Evolutionary conservation across 1,284 basidiomycete species (phyloP).

Genomic region (Ceratorhiza oryzae-sativae): DNA sequence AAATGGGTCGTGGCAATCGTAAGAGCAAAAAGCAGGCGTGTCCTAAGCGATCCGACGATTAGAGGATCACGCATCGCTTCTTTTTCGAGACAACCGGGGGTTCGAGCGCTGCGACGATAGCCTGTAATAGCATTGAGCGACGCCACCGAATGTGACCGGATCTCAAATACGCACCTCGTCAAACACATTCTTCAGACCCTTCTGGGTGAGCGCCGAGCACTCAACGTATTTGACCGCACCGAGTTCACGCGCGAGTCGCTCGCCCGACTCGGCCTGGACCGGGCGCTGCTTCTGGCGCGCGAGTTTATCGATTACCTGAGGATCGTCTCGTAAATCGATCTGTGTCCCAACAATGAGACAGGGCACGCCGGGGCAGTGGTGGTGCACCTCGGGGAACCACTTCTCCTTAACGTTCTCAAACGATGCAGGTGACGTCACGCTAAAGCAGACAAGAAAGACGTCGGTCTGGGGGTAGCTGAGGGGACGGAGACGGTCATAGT

Average conservation of each 20-base stretch:
- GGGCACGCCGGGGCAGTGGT: conserved; percentile 99
- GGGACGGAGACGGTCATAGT: conserved; percentile 98
- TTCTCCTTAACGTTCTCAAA: conserved; percentile 99
- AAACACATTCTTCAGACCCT: conserved; percentile 99
- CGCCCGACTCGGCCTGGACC: conserved; percentile 87
- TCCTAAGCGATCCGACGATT: conserved; percentile 50
- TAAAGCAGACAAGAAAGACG: conserved; percentile 99
- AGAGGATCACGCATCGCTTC: conserved; percentile 86
- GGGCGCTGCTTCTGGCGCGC: conserved; percentile 95
- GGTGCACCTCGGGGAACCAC: conserved; percentile 99
- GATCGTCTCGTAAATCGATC: conserved; percentile 95
- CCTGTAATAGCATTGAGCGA: conserved; percentile 59
- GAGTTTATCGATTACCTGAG: conserved; percentile 92
- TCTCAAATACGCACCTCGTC: conserved; percentile 79
- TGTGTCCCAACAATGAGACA: conserved; percentile 99
- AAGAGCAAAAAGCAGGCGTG: conserved; percentile 25
- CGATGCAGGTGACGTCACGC: conserved; percentile 96
- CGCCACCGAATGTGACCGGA: background rate
- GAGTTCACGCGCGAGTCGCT: conserved; percentile 91
- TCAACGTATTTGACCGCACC: conserved; percentile 99
- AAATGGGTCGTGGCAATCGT: conserved; percentile 44
- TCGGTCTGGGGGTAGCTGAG: conserved; percentile 99
- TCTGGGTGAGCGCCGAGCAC: conserved; percentile 98
- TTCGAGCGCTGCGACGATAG: conserved; percentile 97
- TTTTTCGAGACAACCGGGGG: conserved; percentile 90